Percentiles rank a stretch among this genome's conserved stretches.
phyloP scores from a whole-genome alignment of 208 protist species.

The Crithidia thermophila region DNA sequence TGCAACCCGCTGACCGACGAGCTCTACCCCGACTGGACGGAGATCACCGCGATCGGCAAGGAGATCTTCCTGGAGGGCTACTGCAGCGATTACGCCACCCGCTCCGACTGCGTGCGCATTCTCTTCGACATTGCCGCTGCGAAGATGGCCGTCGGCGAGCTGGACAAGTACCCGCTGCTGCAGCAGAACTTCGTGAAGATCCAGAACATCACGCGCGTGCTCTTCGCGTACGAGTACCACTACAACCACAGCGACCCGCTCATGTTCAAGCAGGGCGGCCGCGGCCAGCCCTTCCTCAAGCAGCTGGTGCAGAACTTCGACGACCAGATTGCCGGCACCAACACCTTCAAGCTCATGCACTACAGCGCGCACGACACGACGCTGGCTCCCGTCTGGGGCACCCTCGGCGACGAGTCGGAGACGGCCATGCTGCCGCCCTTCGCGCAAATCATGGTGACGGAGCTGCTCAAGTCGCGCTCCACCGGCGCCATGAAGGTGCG shows the following conservation, averaged over 20 bases:
- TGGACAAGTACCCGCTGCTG: slow-evolving; percentile 29
- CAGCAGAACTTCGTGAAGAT: slow-evolving; percentile 43
- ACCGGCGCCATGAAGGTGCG: slow-evolving; percentile 38
- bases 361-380: slow-evolving; percentile 69
- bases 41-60: slow-evolving; percentile 42
- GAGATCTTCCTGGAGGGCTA: slow-evolving; percentile 49
- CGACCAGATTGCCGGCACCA: slow-evolving; percentile 25
- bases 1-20: slow-evolving; percentile 44
- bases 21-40: slow-evolving; percentile 36
- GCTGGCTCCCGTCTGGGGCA: slow-evolving; percentile 41
- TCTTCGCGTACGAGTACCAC: slow-evolving; percentile 36
- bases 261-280: slow-evolving; percentile 44
- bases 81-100: slow-evolving; percentile 45
- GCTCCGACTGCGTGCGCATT: slow-evolving; percentile 41
- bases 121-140: slow-evolving; percentile 60
- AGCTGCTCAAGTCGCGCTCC: slow-evolving; percentile 50
- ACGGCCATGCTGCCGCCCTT: slow-evolving; percentile 64
- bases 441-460: slow-evolving; percentile 53
- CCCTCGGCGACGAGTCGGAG: slow-evolving; percentile 49
- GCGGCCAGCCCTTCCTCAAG: slow-evolving; percentile 45
- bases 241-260: slow-evolving; percentile 45
- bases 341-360: slow-evolving; percentile 56
- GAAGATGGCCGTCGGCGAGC: slow-evolving; percentile 31
- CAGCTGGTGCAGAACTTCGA: slow-evolving; percentile 53
- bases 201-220: slow-evolving; percentile 26